Base-by-base conservation (phyloP, 139 green algal genomes). In the Eudorina sp. region DNA sequence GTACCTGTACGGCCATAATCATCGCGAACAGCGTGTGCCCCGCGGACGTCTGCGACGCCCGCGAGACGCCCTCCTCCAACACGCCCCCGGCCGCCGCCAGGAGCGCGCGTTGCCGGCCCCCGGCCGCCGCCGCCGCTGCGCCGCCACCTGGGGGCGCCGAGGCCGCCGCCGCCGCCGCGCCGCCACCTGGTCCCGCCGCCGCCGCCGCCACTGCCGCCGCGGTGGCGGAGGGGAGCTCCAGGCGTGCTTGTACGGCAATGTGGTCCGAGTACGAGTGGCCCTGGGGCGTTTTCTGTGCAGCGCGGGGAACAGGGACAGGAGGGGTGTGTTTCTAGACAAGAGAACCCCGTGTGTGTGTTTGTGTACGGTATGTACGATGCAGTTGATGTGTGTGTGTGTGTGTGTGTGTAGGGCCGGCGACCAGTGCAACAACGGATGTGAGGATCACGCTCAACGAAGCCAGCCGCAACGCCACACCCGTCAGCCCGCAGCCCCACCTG, bases 181-280 rank as follows among this genome's bases (percentile, higher is more conserved):
- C 34, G 5, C 34, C 34, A 11, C 4, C 19, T 4, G 76, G 36
- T 13, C 34, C 3, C 5, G 76, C 4, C 34, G 51, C 27, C 7
- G 74, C 13, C 21, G 31, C 48, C 5, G 74, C 31, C 2, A n/a
- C 74, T 3, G 29, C 72, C 0, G 88, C 46, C 27, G 72, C 53
- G 48, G 48, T 16, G 3, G 83, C 14, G 7, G 13, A 38, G 29
- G 48, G 48, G 31, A 77, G 55, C 7, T 25, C 29, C 31, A 94
- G 55, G 2, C 34, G 66, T 0, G 88, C 88, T 8, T 51, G 36
- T 19, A 94, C 90, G 31, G 78, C 92, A 34, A 94, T 85, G 80
- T 94, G 92, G 77, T 94, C 92, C 4, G 92, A 94, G 74, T 76
- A 93, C 5, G 86, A 91, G 75, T 89, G 53, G 45, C 79, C 83